A percentile compares a stretch with the other conserved stretches of the same genome.
phyloP scores from a whole-genome alignment of 2,329 filamentous ascomycete genomes.

The Didymella lethalis region DNA sequence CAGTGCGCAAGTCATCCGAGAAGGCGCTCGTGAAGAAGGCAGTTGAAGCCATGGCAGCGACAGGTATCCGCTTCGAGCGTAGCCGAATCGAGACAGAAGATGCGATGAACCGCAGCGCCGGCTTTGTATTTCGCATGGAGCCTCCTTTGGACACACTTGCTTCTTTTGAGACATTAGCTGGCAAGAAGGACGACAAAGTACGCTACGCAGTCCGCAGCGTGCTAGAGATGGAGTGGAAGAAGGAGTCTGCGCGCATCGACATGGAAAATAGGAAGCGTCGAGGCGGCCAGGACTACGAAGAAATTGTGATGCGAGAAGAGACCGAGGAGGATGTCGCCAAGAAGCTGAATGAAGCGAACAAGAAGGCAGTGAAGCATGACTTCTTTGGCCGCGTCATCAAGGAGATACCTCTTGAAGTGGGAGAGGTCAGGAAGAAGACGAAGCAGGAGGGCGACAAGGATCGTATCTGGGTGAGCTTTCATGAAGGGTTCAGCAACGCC shows the following conservation, averaged over 20 bases:
- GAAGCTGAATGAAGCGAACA: conserved; percentile 35
- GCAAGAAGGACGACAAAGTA: conserved; percentile 71
- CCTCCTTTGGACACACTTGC: conserved; percentile 84
- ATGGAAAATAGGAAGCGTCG: conserved; percentile 69
- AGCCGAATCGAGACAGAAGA: conserved; percentile 78
- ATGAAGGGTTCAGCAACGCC: conserved; percentile 92
- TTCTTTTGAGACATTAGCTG: conserved; percentile 72
- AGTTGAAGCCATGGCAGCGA: conserved; percentile 81
- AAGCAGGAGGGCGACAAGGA: conserved; percentile 57
- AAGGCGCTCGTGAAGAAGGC: conserved; percentile 81
- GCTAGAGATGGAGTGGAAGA: conserved; percentile 86
- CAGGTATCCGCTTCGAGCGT: conserved; percentile 82
- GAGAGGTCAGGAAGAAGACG: conserved; percentile 54
- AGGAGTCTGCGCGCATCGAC: conserved; percentile 72
- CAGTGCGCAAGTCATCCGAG: conserved; percentile 86
- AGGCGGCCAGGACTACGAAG: conserved; percentile 42
- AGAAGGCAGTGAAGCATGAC: conserved; percentile 70
- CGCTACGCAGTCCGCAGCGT: conserved; percentile 95
- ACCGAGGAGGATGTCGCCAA: conserved; percentile 28
- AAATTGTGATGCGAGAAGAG: conserved; percentile 25
- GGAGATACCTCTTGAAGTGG: conserved; percentile 52
- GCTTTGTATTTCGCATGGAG: conserved; percentile 93
- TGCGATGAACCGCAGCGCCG: conserved; percentile 56
- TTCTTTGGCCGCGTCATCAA: conserved; percentile 82
- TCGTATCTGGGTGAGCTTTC: conserved; percentile 85